Evolutionary conservation across 163 green algal species (phyloP), one percentile per base, ranked within the genome.

Genomic region (Prototheca stagnorum): DNA sequence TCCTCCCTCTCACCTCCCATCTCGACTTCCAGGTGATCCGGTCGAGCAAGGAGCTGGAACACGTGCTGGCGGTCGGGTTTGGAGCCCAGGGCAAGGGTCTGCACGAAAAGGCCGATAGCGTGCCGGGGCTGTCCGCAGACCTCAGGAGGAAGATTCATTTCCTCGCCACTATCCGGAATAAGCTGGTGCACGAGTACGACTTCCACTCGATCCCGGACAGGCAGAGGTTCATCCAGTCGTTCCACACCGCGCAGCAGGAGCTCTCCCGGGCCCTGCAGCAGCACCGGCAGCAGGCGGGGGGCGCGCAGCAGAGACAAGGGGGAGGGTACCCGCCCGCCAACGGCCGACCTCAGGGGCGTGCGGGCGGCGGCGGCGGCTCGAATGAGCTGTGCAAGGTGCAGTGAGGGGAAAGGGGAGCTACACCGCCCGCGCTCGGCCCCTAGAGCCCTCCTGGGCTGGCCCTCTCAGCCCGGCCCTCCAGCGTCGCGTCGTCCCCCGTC

Each of bases 51-150:
- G 42, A 49, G 19, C 42, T 49, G 15, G 42, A 49, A 35, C 15
- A 49, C 24, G 42, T 49, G 11, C 24, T 49, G 24, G 14, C 22
- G 14, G 8, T 23, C 7, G 23, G 24, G 7, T 36, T 49, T 36
- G 42, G 42, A 15, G 42, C 42, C 6, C 42, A 49, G 24, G 42
- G 42, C 42, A 49, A 49, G 42, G 42, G 42, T 8, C 42, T 49
- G 22, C 42, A 49, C 27, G 42, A 49, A 24, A 49, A 49, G 25
- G 42, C 31, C 11, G 12, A 37, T 37, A 37, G 31, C 31, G 12
- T 37, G 9, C 31, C 11, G 11, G 11, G 11, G 14, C 33, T 45
- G 39, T 27, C 16, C 19, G 20, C 19, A 31, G 27, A 8, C 12
- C 5, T 45, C 39, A 33, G 16, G 8, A 29, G 17, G 16, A 22